phyloP scores from a whole-genome alignment of 768 basidiomycete genomes.

The Pholiota microspora region DNA sequence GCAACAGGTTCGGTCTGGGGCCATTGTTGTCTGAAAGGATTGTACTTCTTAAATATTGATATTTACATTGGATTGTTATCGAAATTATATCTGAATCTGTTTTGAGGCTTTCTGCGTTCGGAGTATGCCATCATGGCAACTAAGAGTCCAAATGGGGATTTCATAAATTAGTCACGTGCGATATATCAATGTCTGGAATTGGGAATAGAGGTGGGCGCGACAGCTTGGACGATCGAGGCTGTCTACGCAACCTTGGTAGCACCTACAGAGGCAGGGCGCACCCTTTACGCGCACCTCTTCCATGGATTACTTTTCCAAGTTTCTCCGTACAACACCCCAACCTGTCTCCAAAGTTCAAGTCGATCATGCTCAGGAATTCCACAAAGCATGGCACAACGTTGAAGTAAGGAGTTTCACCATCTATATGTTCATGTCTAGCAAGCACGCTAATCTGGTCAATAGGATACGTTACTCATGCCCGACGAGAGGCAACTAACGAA shows the following conservation, averaged over 20 bases:
- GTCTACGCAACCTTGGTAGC: not conserved
- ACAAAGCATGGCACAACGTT: constrained; percentile 70
- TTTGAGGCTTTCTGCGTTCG: not conserved
- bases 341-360: constrained; percentile 46
- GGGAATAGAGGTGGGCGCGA: not conserved
- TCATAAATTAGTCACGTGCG: not conserved
- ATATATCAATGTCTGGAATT: not conserved
- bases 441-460: not conserved
- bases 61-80: not conserved
- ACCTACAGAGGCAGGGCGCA: not conserved
- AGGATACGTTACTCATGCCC: constrained; percentile 84
- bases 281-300: not conserved
- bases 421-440: not conserved
- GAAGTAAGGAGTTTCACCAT: constrained; percentile 43
- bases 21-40: constrained; percentile 33
- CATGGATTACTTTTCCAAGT: constrained; percentile 90
- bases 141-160: not conserved
- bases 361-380: constrained; percentile 74
- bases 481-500: constrained; percentile 85
- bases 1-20: constrained; percentile 41
- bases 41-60: not conserved
- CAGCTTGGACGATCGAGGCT: not conserved
- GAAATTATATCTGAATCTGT: not conserved
- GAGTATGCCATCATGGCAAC: not conserved
- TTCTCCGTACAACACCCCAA: constrained; percentile 50